Evolutionary conservation across 2,329 filamentous ascomycete species (phyloP).

Genomic region (Alternaria postmessia): DNA sequence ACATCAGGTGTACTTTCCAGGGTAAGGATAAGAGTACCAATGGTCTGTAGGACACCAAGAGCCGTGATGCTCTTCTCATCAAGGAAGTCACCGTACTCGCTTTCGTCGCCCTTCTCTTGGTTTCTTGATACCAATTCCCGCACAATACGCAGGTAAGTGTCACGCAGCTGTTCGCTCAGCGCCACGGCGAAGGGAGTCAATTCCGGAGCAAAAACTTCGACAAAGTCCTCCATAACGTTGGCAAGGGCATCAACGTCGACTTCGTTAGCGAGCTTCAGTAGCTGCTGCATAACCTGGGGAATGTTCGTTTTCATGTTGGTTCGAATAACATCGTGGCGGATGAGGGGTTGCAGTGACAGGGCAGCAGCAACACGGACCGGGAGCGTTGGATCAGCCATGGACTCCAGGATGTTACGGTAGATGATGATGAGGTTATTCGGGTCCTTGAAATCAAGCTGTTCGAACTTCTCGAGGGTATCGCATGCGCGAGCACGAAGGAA

Average conservation of each 20-base stretch:
- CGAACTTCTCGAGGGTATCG: constrained; percentile 97
- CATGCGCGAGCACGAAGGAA: constrained; percentile 94
- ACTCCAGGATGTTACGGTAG: constrained; percentile 95
- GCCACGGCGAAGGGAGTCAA: constrained; percentile 97
- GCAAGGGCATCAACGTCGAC: constrained; percentile 96
- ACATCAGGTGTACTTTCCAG: constrained; percentile 97
- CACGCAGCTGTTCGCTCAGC: constrained; percentile 91
- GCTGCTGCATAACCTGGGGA: constrained; percentile 98
- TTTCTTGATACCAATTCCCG: constrained; percentile 90
- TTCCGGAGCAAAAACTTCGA: constrained; percentile 97
- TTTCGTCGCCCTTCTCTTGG: constrained; percentile 74
- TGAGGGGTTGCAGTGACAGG: constrained; percentile 91
- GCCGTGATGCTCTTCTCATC: constrained; percentile 99
- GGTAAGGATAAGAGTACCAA: constrained; percentile 94
- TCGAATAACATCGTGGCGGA: constrained; percentile 92
- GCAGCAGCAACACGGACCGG: constrained; percentile 95
- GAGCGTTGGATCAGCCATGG: constrained; percentile 92
- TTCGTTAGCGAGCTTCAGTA: constrained; percentile 96
- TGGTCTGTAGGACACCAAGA: constrained; percentile 94
- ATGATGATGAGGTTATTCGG: constrained; percentile 94
- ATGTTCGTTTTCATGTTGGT: constrained; percentile 98
- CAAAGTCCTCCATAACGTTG: constrained; percentile 99
- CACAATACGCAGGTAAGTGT: constrained; percentile 95
- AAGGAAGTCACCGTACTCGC: constrained; percentile 85
- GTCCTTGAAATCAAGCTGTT: constrained; percentile 96